Conservation (phyloP, 306 rosid genomes). For the Gastrolobium bilobum region DNA sequence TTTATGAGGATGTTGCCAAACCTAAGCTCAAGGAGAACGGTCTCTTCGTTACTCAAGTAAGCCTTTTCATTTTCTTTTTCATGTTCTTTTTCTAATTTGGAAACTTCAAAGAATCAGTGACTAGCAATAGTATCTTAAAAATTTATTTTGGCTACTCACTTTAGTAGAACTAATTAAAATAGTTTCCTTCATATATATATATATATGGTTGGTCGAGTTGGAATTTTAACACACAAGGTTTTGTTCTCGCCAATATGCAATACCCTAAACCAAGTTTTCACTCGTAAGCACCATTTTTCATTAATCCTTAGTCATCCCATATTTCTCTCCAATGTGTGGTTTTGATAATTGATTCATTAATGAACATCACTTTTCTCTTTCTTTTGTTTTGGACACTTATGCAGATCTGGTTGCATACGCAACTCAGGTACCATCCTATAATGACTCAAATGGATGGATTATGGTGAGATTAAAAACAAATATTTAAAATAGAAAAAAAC, state of each 20-base stretch:
- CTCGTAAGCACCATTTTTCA: neutral
- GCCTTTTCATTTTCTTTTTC: neutral
- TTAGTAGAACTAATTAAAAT: neutral
- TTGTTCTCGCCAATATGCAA: neutral
- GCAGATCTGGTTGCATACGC: constrained; percentile 33
- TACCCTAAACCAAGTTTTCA: constrained; percentile 14
- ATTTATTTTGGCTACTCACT: neutral
- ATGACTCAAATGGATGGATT: constrained; percentile 6
- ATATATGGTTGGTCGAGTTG: constrained; percentile 1
- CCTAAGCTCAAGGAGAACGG: constrained; percentile 25
- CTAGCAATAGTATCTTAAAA: neutral
- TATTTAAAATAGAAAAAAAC: neutral
- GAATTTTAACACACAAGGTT: neutral
- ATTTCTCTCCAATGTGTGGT: neutral
- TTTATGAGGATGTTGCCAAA: constrained; percentile 5
- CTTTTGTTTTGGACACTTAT: neutral
- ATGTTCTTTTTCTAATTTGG: neutral
- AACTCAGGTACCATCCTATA: constrained; percentile 16
- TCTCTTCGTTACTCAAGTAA: constrained; percentile 31
- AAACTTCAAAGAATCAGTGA: neutral
- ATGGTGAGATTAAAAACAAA: constrained; percentile 17
- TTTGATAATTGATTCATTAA: neutral
- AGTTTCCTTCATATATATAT: neutral
- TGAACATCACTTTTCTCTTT: neutral
- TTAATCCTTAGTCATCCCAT: neutral